phyloP scores from a whole-genome alignment of 441 rosid genomes.

The Dalechampia spathulata region DNA sequence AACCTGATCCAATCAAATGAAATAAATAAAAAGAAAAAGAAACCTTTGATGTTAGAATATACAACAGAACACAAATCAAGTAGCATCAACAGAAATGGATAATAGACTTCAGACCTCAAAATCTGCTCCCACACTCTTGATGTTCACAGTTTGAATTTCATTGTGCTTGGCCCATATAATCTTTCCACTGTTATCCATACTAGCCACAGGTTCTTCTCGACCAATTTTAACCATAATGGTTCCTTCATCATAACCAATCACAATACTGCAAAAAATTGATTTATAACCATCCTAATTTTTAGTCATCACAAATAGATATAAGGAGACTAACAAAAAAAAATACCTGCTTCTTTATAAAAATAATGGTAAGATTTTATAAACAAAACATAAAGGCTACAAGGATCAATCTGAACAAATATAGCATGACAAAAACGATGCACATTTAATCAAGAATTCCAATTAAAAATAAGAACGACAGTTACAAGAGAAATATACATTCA shows the following conservation, averaged over 20 bases:
- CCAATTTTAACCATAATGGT: slow-evolving; percentile 98
- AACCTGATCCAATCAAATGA: slow-evolving; percentile 54
- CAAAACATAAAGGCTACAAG: background rate
- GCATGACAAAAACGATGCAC: background rate
- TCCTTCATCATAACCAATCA: slow-evolving; percentile 98
- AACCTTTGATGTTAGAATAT: slow-evolving; percentile 11
- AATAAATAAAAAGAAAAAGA: slow-evolving; percentile 17
- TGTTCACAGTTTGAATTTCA: slow-evolving; percentile 97
- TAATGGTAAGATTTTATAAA: background rate
- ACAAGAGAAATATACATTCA: too few relatives aligned
- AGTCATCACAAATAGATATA: slow-evolving; percentile 1
- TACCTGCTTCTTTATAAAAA: background rate
- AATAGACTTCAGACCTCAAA: slow-evolving; percentile 52
- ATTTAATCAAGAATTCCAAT: background rate
- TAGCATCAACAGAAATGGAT: slow-evolving; percentile 7
- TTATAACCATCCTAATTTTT: slow-evolving; percentile 10
- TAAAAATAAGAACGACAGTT: background rate
- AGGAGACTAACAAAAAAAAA: background rate
- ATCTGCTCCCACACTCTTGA: slow-evolving; percentile 93
- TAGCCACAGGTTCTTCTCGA: slow-evolving; percentile 94
- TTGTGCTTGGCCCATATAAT: slow-evolving; percentile 99
- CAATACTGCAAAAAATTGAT: slow-evolving; percentile 48
- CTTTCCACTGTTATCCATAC: slow-evolving; percentile 99
- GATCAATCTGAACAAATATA: background rate
- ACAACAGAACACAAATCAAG: slow-evolving; percentile 8